These are phyloP conservation scores for Candolleomyces efflorescens DNA, from an alignment of 768 basidiomycete genomes.

Conservation along the genomic window DNA sequence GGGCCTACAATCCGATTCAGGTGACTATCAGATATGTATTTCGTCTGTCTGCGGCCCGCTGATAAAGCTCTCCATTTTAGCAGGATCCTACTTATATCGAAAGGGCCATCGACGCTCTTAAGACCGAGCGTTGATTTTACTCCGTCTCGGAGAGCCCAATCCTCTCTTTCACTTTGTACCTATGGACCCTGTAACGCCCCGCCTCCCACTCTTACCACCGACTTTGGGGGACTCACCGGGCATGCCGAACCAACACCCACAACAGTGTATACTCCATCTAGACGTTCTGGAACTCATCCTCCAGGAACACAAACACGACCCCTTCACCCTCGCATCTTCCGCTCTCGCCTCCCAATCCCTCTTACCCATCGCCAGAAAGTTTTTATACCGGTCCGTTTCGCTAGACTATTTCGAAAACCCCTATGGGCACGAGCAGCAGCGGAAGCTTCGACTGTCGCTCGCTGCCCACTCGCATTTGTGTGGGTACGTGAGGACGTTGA, in stretches of 20 bases:
- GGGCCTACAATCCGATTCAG: no score
- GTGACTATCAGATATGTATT: no score
- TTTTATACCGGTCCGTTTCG: constrained; percentile 7
- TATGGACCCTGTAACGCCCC: no score
- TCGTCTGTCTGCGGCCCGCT: no score
- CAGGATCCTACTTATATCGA: no score
- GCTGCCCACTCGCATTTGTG: background rate
- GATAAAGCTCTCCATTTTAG: no score
- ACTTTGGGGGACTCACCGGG: background rate
- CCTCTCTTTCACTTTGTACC: no score
- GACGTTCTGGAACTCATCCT: constrained; percentile 10
- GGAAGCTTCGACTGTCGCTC: background rate
- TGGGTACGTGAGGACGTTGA: background rate
- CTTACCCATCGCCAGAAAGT: constrained; percentile 2
- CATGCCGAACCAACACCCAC: background rate
- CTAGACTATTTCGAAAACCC: constrained; percentile 9
- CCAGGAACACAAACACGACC: constrained; percentile 1
- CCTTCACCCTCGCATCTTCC: background rate
- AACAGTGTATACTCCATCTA: constrained; percentile 2
- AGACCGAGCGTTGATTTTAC: no score
- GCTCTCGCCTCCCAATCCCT: constrained; percentile 4
- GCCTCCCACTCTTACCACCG: no score
- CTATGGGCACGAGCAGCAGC: constrained; percentile 5
- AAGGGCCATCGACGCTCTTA: no score
- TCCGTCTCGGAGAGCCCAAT: no score